A percentile compares a stretch with the other conserved stretches of the same genome.
Evolutionary conservation across 176 grass and related monocot genomes (phyloP).

Genomic region (Carex littledalei): DNA sequence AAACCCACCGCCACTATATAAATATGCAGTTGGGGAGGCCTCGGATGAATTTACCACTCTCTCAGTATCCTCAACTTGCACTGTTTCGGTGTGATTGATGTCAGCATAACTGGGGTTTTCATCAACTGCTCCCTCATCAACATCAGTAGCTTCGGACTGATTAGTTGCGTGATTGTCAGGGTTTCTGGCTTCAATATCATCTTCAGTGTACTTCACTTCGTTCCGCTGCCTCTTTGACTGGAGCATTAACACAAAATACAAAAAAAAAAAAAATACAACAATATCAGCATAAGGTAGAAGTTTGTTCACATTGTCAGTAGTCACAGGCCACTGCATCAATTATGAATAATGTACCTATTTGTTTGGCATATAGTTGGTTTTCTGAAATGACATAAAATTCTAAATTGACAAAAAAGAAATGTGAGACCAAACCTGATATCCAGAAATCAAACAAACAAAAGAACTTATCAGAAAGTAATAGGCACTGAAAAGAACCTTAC

Average conservation of each 20-base stretch:
- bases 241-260: constrained; percentile 13
- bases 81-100: not conserved
- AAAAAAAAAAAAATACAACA: constrained; percentile 7
- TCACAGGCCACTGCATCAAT: not conserved
- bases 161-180: constrained; percentile 14
- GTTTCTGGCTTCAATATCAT: constrained; percentile 42
- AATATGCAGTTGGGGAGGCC: constrained; percentile 30
- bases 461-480: not conserved
- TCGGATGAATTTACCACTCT: constrained; percentile 14
- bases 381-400: not conserved
- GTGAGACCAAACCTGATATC: not conserved
- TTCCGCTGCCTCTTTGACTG: constrained; percentile 74
- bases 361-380: not conserved
- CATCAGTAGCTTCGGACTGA: constrained; percentile 22
- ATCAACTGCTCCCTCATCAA: constrained; percentile 6
- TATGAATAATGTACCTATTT: not conserved
- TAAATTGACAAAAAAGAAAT: constrained; percentile 7
- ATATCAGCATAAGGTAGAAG: not conserved
- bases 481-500: constrained; percentile 32
- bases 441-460: not conserved
- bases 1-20: constrained; percentile 69
- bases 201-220: constrained; percentile 62
- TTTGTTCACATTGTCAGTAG: constrained; percentile 7
- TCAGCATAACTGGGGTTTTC: not conserved
- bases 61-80: not conserved